Base-by-base conservation (phyloP, 768 basidiomycete species). In the Lactarius psammicola region DNA sequence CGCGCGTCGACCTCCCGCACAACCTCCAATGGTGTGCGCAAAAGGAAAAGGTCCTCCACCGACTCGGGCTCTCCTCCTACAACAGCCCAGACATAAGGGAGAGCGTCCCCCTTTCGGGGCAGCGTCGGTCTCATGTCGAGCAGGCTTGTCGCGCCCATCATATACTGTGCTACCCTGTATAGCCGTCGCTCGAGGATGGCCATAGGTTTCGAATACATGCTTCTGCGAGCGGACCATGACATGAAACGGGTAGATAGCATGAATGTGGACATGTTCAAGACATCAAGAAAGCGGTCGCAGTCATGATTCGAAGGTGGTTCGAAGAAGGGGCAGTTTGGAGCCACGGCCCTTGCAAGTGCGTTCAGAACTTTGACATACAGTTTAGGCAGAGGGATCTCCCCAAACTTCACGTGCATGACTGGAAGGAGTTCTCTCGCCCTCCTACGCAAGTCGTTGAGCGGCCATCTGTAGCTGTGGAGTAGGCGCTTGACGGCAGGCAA, bases 381-480 rank as follows among this genome's bases (percentile, higher is more conserved):
- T 23, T 26, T 49, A 13, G 57, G 31, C 57, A 20, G 28, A 5
- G 56, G 61, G 26, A 63, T 17, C n/a, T 59, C 66, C 26, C 66
- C 66, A 55, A 63, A 63, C 10, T 56, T 63, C 44, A 42, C 66
- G 20, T 26, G 51, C 51, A 67, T 63, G 23, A 18, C 23, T 10
- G 66, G 66, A 33, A 67, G 62, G 15, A 63, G 66, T n/a, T 63
- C 61, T 38, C 33, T 54, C 2, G 66, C 66, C 57, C 62, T 67
- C 57, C 57, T 54, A 23, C 62, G 66, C 51, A 67, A 33, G 20
- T 67, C 66, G 23, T 49, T 49, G 0, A 40, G 15, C 17, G 62
- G 62, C 66, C 66, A 67, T 23, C n/a, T 46, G 62, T 67, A 67
- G 38, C 61, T 23, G 30, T 55, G 61, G 17, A 55, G 17, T 4